Evolutionary conservation across 2,329 filamentous ascomycete genomes (phyloP).

Genomic region (Proliferodiscus dingleyae): DNA sequence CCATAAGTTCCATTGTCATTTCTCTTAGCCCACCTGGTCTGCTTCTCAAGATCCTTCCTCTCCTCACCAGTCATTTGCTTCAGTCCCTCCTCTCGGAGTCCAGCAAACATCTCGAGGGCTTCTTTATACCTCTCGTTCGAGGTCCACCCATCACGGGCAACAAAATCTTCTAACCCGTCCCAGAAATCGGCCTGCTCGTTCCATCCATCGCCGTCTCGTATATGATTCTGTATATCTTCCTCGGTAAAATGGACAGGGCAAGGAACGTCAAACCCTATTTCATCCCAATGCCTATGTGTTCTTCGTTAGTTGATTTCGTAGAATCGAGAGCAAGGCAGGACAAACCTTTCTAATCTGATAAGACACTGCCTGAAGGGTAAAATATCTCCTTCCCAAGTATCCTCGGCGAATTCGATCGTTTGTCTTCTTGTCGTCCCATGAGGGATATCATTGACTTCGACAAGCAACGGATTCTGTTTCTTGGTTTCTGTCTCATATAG

Average conservation of each 20-base stretch:
- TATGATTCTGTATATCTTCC: slow-evolving; percentile 13
- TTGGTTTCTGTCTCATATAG: slow-evolving; percentile 29
- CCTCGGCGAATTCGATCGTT: slow-evolving; percentile 28
- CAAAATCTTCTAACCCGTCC: slow-evolving; percentile 31
- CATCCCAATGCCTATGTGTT: slow-evolving; percentile 26
- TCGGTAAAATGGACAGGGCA: slow-evolving; percentile 27
- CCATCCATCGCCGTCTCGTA: slow-evolving; percentile 24
- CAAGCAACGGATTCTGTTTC: slow-evolving; percentile 26
- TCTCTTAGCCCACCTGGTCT: slow-evolving; percentile 28
- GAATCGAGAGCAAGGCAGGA: slow-evolving; percentile 10
- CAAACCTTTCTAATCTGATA: slow-evolving; percentile 30
- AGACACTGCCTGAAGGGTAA: slow-evolving; percentile 31
- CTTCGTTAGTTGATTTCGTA: slow-evolving; percentile 12
- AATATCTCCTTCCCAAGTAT: slow-evolving; percentile 32
- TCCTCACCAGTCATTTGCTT: slow-evolving; percentile 30
- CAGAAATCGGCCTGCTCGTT: slow-evolving; percentile 30
- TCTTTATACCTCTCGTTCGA: slow-evolving; percentile 33
- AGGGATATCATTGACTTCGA: slow-evolving; percentile 3
- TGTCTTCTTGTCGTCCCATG: slow-evolving; percentile 26
- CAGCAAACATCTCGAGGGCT: slow-evolving; percentile 33
- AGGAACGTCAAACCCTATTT: slow-evolving; percentile 23
- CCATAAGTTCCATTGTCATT: too few relatives aligned
- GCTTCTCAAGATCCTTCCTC: slow-evolving; percentile 29
- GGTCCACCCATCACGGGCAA: slow-evolving; percentile 36
- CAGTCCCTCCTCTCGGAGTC: slow-evolving; percentile 32